Evolutionary conservation across 805 yeast genomes (phyloP).

Genomic region (Millerozyma acaciae): DNA sequence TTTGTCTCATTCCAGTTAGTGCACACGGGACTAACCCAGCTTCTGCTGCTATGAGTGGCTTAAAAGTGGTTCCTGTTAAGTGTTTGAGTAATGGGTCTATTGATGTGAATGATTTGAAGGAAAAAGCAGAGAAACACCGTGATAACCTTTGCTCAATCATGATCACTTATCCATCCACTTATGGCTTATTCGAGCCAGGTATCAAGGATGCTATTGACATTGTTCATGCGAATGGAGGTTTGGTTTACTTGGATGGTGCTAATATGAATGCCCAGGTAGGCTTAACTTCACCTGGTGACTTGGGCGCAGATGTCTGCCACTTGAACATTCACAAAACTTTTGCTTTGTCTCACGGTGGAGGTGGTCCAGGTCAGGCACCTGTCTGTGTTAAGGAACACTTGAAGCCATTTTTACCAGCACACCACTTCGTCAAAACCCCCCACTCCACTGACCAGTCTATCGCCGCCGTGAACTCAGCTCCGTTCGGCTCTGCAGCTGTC

Average conservation of each 20-base stretch:
- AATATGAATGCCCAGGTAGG: slow-evolving; percentile 99
- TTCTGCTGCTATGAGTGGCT: slow-evolving; percentile 94
- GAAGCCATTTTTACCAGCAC: slow-evolving; percentile 77
- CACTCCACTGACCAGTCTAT: slow-evolving; percentile 50
- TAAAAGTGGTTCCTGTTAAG: slow-evolving; percentile 89
- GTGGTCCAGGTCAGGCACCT: slow-evolving; percentile 99
- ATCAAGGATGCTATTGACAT: slow-evolving; percentile 80
- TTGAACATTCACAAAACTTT: slow-evolving; percentile 95
- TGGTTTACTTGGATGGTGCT: slow-evolving; percentile 97
- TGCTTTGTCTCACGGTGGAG: slow-evolving; percentile 98
- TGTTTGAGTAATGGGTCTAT: slow-evolving; percentile 84
- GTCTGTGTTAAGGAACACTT: slow-evolving; percentile 87
- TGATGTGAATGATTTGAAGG: slow-evolving; percentile 70
- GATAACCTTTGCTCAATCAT: slow-evolving; percentile 81
- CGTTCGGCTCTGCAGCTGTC: slow-evolving; percentile 92
- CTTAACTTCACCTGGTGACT: slow-evolving; percentile 92
- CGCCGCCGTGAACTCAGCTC: slow-evolving; percentile 83
- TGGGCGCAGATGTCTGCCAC: slow-evolving; percentile 98
- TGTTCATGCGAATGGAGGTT: slow-evolving; percentile 86
- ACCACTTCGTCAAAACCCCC: slow-evolving; percentile 56
- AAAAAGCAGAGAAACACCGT: slow-evolving; percentile 66
- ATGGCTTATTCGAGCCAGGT: slow-evolving; percentile 93
- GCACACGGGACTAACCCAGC: slow-evolving; percentile 99
- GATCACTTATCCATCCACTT: slow-evolving; percentile 98
- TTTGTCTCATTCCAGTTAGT: slow-evolving; percentile 92